Base-by-base conservation (phyloP, 805 yeast species). In the Metschnikowia shivogae region DNA sequence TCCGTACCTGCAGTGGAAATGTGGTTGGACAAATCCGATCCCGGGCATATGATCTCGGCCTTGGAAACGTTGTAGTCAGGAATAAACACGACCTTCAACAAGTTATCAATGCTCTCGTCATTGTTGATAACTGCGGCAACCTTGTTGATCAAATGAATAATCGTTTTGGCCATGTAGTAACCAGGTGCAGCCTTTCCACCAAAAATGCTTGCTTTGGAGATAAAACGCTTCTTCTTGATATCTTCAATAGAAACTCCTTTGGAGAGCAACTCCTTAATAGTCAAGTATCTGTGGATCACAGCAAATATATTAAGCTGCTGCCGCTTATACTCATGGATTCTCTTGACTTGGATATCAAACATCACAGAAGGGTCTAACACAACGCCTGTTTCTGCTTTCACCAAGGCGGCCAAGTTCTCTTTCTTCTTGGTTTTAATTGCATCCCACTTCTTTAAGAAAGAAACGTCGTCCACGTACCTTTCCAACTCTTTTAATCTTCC, bases 171-270 rank as follows among this genome's bases (percentile, higher is more conserved):
- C 81, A 89, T 87, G 70, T 87, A 89, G 65, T 89, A 89, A 53
- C 97, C 97, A n/a, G 97, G 97, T 9, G 97, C 97, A 48, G 95
- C 86, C 68, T 90, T 89, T 62, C 97, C 97, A 54, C 97, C 97
- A 65, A 90, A 82, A 49, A 89, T 78, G 35, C 82, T 77, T 45
- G 86, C 93, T 61, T 84, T 86, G 48, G 96, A 83, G 47, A 80
- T 77, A 63, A 76, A 81, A 58, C 79, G 77, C 36, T 74, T 71
- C 58, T 85, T 73, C 66, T 88, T 84, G 47, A 70, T 70, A 29
- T 70, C 74, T 6, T 70, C 73, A 36, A 69, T 40, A 0, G 67
- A 49, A 6, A 58, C 56, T 9, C 74, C 74, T 45, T 77, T 78
- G 8, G 76, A 70, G 30, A 87, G 67, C 52, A 87, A 72, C 38